Conservation (phyloP, 805 yeast genomes). For the Candida krabiensis region DNA sequence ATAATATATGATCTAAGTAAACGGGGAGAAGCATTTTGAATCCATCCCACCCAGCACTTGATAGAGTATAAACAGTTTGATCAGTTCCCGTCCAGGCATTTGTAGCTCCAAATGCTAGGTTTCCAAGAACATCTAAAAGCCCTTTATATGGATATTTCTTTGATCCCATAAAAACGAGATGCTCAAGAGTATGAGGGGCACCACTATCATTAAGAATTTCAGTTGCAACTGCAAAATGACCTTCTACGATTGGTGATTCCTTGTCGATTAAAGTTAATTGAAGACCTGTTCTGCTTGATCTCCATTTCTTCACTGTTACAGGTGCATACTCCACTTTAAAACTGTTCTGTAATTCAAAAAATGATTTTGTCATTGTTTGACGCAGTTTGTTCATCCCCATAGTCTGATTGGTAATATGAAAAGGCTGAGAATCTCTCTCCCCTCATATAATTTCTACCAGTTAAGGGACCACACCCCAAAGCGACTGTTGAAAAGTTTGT, state of each 20-base stretch:
- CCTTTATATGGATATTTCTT: conserved; percentile 89
- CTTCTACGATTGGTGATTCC: conserved; percentile 85
- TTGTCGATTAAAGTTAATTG: conserved; percentile 75
- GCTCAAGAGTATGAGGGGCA: conserved; percentile 94
- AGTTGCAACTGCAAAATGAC: conserved; percentile 95
- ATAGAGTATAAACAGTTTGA: conserved; percentile 88
- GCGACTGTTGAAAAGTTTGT: no score
- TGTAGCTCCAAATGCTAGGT: conserved; percentile 78
- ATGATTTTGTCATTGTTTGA: conserved; percentile 21
- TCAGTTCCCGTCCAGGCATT: conserved; percentile 98
- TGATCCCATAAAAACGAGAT: conserved; percentile 92
- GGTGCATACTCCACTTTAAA: conserved; percentile 79
- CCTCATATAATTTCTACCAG: no score
- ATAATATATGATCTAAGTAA: conserved; percentile 80
- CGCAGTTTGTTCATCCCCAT: conserved; percentile 4
- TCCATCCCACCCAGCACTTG: conserved; percentile 96
- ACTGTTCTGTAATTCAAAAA: conserved; percentile 43
- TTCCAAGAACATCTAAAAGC: conserved; percentile 80
- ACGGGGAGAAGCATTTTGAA: conserved; percentile 81
- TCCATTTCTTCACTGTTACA: conserved; percentile 69
- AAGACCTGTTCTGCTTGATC: conserved; percentile 76
- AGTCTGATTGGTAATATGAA: conserved; percentile 1
- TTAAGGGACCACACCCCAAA: no score
- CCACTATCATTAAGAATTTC: conserved; percentile 88
- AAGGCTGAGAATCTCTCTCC: neutral